These are phyloP conservation scores for Medicago arabica DNA, from an alignment of 306 rosid genomes.

Conservation along the genomic window DNA sequence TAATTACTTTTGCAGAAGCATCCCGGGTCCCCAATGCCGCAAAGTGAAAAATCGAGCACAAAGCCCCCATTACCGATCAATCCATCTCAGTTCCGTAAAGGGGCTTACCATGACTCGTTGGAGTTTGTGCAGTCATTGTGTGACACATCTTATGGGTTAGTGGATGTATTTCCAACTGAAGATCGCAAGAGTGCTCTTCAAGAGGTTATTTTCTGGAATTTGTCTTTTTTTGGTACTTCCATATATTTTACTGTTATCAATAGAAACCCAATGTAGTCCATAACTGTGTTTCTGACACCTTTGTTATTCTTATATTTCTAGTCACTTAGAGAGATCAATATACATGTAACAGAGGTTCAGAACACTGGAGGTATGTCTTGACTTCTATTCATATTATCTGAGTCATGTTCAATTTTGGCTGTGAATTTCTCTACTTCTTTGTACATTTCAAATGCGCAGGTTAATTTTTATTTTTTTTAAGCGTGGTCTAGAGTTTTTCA, in stretches of 20 bases:
- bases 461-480: conserved; percentile 21
- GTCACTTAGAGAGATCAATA: conserved; percentile 89
- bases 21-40: conserved; percentile 86
- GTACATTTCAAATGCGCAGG: conserved; percentile 21
- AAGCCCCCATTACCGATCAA: conserved; percentile 87
- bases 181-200: conserved; percentile 95
- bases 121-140: conserved; percentile 94
- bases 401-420: conserved; percentile 31
- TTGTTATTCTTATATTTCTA: conserved; percentile 50
- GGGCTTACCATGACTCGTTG: conserved; percentile 89
- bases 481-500: conserved; percentile 33
- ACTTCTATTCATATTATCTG: conserved; percentile 30
- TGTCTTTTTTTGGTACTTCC: conserved; percentile 33
- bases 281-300: conserved; percentile 44
- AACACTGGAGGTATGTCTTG: conserved; percentile 82
- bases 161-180: conserved; percentile 95
- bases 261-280: neutral
- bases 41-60: conserved; percentile 63
- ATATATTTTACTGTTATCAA: conserved; percentile 33
- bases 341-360: conserved; percentile 73
- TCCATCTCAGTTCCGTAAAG: conserved; percentile 79
- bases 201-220: conserved; percentile 68
- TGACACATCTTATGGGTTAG: conserved; percentile 93
- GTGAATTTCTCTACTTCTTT: conserved; percentile 21
- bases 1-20: conserved; percentile 63